These are phyloP conservation scores for Pyrrhoderma lamaoense DNA, from an alignment of 1,284 basidiomycete species.

Conservation along the genomic window DNA sequence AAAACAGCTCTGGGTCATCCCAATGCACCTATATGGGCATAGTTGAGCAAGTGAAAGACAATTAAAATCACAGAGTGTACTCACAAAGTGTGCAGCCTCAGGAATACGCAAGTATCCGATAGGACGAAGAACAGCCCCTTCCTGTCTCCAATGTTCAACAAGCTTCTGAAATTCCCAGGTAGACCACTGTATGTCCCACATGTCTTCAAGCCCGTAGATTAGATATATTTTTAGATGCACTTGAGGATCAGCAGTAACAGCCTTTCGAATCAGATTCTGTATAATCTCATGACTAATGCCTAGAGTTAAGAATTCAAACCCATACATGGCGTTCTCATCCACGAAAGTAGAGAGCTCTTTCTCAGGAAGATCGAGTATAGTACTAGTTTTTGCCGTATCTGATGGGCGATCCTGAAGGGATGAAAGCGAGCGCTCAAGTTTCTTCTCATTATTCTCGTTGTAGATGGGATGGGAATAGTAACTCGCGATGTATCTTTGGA, in stretches of 20 bases:
- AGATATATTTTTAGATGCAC: background rate
- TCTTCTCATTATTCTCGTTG: background rate
- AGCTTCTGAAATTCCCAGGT: conserved; percentile 19
- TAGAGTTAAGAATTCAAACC: conserved; percentile 17
- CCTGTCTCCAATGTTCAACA: conserved; percentile 13
- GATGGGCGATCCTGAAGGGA: too few species aligned
- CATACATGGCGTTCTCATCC: conserved; percentile 17
- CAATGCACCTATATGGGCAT: conserved; percentile 9
- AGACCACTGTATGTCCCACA: conserved; percentile 19
- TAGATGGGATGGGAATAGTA: conserved; percentile 15
- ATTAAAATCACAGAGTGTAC: conserved; percentile 4
- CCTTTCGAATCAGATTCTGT: conserved; percentile 22
- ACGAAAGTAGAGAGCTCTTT: conserved; percentile 12
- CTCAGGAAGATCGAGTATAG: conserved; percentile 1
- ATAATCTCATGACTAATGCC: conserved; percentile 11
- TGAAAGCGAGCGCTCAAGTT: background rate
- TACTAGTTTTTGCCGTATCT: background rate
- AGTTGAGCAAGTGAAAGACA: background rate
- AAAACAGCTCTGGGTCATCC: conserved; percentile 1
- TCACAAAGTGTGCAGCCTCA: conserved; percentile 24
- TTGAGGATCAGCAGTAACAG: conserved; percentile 18
- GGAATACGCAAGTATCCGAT: conserved; percentile 20
- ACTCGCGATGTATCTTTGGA: conserved; percentile 15
- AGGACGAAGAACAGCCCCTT: conserved; percentile 11
- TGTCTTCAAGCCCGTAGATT: conserved; percentile 6